Evolutionary conservation across 2,329 filamentous ascomycete genomes (phyloP).

Genomic region (Trichoderma koningiopsis): DNA sequence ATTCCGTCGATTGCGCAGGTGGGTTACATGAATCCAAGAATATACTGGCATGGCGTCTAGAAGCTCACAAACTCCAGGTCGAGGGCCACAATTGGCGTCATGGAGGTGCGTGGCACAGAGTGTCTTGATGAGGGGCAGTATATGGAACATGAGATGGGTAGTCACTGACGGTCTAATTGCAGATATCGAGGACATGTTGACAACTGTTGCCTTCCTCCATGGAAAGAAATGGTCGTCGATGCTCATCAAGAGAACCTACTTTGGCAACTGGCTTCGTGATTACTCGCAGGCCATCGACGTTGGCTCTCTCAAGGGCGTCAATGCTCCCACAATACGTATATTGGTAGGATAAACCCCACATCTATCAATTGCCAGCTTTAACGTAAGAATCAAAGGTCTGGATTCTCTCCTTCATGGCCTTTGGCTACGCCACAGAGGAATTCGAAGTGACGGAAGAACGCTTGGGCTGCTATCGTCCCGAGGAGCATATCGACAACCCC

Average conservation of each 20-base stretch:
- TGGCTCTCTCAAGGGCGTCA: constrained; percentile 75
- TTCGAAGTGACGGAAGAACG: constrained; percentile 83
- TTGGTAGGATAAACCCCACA: constrained; percentile 49
- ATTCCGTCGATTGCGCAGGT: constrained; percentile 65
- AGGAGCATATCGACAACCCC: constrained; percentile 75
- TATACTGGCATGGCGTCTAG: neutral
- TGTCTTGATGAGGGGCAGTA: neutral
- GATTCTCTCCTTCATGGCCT: constrained; percentile 79
- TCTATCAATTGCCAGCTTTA: neutral
- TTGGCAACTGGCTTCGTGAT: constrained; percentile 85
- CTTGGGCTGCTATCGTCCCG: constrained; percentile 77
- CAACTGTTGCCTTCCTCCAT: constrained; percentile 73
- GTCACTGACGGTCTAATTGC: neutral
- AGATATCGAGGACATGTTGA: constrained; percentile 82
- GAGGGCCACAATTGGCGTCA: constrained; percentile 72
- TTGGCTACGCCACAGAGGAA: constrained; percentile 83
- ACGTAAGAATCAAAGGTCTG: constrained; percentile 54
- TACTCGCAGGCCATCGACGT: constrained; percentile 85
- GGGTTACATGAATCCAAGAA: constrained; percentile 14
- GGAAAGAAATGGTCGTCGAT: constrained; percentile 85
- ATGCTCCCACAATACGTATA: constrained; percentile 75
- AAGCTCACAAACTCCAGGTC: constrained; percentile 47
- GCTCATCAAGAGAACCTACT: constrained; percentile 77
- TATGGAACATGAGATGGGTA: neutral
- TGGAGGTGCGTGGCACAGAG: constrained; percentile 50